Conservation (phyloP, 2,329 filamentous ascomycete genomes). For the Curvularia lunata region DNA sequence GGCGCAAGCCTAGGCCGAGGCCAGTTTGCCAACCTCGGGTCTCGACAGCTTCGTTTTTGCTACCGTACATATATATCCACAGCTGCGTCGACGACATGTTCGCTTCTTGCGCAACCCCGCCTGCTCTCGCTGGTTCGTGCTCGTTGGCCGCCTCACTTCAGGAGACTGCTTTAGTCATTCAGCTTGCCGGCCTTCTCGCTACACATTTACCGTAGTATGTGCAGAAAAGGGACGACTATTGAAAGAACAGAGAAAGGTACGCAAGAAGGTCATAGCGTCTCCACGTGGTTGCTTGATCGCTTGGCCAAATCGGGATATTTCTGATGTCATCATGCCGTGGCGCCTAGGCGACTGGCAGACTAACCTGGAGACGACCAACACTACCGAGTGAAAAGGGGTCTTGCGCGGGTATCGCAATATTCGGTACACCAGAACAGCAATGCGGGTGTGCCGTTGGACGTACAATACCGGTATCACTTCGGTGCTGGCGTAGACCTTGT, state of each 20-base stretch:
- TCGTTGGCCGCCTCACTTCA: background rate
- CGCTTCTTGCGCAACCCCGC: background rate
- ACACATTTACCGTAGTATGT: background rate
- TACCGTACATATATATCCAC: background rate
- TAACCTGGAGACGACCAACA: background rate
- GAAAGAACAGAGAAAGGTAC: background rate
- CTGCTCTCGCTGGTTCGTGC: background rate
- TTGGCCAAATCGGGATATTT: background rate
- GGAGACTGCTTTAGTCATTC: background rate
- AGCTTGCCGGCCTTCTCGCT: background rate
- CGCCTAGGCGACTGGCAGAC: background rate
- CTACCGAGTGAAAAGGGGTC: constrained; percentile 2
- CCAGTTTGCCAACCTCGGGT: background rate
- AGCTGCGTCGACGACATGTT: background rate
- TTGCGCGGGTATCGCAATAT: background rate
- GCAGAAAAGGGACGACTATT: background rate
- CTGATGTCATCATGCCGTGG: background rate
- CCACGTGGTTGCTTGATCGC: background rate
- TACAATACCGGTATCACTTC: constrained; percentile 13
- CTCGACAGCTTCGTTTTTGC: background rate
- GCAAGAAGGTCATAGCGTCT: background rate
- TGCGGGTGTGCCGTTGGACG: background rate
- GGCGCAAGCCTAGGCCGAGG: constrained; percentile 2
- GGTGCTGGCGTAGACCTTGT: constrained; percentile 2
- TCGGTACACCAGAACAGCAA: constrained; percentile 6